Percentiles rank a stretch among this genome's conserved stretches.
Evolutionary conservation across 108 stramenopile genomes (phyloP).

Genomic region (Cyclotella choctawhatcheeana): DNA sequence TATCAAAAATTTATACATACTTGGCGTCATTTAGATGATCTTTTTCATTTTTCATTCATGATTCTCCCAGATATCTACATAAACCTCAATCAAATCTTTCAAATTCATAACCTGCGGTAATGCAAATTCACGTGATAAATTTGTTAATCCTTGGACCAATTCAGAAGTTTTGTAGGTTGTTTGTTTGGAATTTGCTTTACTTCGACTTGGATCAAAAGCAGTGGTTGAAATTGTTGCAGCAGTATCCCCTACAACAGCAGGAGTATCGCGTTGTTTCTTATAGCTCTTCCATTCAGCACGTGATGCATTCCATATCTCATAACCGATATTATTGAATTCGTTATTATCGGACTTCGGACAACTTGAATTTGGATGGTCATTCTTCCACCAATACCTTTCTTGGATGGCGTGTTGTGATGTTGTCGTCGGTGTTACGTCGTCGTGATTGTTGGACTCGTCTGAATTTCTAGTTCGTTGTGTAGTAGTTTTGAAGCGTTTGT

Average conservation of each 20-base stretch:
- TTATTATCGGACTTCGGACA: too few relatives aligned
- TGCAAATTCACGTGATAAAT: conserved; percentile 4
- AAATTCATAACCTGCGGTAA: conserved; percentile 4
- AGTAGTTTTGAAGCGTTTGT: background rate
- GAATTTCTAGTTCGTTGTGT: background rate
- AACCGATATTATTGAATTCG: conserved; percentile 8
- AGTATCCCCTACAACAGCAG: background rate
- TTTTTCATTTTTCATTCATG: too few relatives aligned
- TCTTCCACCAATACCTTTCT: too few relatives aligned
- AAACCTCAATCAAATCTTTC: conserved; percentile 14
- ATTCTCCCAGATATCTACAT: conserved; percentile 13
- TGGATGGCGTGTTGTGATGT: background rate
- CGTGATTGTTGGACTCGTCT: background rate
- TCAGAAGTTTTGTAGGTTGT: background rate
- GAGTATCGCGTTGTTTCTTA: background rate
- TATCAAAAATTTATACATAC: too few relatives aligned
- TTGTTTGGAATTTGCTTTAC: background rate
- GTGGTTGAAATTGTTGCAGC: background rate
- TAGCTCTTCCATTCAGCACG: conserved; percentile 20
- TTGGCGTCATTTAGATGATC: too few relatives aligned
- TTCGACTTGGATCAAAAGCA: too few relatives aligned
- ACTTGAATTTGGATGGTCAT: too few relatives aligned
- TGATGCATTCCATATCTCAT: conserved; percentile 2
- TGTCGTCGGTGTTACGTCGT: background rate
- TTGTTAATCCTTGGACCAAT: conserved; percentile 7